These are phyloP conservation scores for Spizellomyces punctatus DNA, from an alignment of 192 early-diverging fungal species.

Conservation along the genomic window DNA sequence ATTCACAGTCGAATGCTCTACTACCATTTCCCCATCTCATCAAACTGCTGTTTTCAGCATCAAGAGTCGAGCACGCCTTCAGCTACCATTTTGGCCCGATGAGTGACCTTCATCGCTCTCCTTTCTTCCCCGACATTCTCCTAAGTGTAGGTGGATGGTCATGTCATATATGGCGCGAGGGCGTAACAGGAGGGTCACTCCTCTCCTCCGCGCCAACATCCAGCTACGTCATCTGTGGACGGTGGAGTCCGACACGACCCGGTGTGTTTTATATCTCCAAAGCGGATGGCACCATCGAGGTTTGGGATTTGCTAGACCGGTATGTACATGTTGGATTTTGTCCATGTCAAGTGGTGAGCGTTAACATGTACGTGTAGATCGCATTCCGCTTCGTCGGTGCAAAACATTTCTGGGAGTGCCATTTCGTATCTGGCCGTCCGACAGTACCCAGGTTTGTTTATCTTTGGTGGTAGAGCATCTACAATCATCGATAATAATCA, in stretches of 20 bases:
- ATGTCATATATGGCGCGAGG: slow-evolving; percentile 65
- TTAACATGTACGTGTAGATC: slow-evolving; percentile 27
- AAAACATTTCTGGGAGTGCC: slow-evolving; percentile 54
- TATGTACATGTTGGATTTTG: not conserved
- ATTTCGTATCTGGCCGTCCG: slow-evolving; percentile 52
- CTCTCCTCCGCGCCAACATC: slow-evolving; percentile 43
- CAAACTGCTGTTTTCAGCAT: slow-evolving; percentile 28
- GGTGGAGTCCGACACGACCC: slow-evolving; percentile 65
- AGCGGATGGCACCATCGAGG: slow-evolving; percentile 60
- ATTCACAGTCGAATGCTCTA: slow-evolving; percentile 10
- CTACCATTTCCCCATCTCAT: not conserved
- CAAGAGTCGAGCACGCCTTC: slow-evolving; percentile 53
- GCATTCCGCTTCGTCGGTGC: slow-evolving; percentile 50
- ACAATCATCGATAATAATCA: too few species aligned
- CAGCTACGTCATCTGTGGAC: slow-evolving; percentile 48
- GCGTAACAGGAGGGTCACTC: slow-evolving; percentile 53
- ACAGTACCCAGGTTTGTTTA: slow-evolving; percentile 48
- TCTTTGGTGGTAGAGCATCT: not conserved
- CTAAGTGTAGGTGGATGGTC: slow-evolving; percentile 64
- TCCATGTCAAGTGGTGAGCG: not conserved
- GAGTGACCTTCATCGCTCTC: slow-evolving; percentile 60
- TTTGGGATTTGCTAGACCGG: slow-evolving; percentile 65
- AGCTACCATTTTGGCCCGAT: slow-evolving; percentile 59
- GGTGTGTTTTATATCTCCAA: slow-evolving; percentile 66
- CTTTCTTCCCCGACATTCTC: slow-evolving; percentile 64